Conservation (phyloP, 139 green algal species). For the Raphidocelis subcapitata region DNA sequence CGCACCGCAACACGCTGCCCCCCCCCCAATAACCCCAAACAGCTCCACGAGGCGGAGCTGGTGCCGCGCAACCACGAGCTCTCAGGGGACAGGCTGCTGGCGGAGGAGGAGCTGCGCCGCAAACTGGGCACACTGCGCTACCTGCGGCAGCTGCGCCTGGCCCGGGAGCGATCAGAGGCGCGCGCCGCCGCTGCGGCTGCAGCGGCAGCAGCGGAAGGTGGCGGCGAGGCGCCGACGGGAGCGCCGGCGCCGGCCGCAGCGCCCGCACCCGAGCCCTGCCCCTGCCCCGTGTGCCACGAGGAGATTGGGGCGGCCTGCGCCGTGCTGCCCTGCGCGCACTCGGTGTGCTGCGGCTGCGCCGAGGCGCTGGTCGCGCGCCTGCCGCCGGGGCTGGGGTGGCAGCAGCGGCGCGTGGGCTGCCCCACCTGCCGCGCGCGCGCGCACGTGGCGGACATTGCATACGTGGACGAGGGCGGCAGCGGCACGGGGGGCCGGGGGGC, state of each 20-base stretch:
- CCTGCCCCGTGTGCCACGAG: slow-evolving; percentile 79
- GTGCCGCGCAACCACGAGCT: slow-evolving; percentile 52
- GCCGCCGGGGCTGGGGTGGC: neutral
- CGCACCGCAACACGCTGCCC: too few relatives aligned
- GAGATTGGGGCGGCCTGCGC: slow-evolving; percentile 38
- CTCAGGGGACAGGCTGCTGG: slow-evolving; percentile 50
- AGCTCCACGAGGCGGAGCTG: slow-evolving; percentile 35
- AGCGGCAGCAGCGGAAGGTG: neutral
- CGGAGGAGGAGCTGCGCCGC: slow-evolving; percentile 57
- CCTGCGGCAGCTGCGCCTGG: slow-evolving; percentile 38
- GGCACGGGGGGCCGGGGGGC: neutral
- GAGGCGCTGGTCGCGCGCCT: slow-evolving; percentile 48
- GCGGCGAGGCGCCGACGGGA: neutral
- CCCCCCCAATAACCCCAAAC: too few relatives aligned
- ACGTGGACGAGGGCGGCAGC: slow-evolving; percentile 31
- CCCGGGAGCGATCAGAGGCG: slow-evolving; percentile 8
- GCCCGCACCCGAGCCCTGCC: slow-evolving; percentile 43
- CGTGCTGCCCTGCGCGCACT: slow-evolving; percentile 78
- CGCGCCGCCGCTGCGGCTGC: slow-evolving; percentile 5
- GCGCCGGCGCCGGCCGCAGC: neutral
- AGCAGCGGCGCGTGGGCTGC: slow-evolving; percentile 50
- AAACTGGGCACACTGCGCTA: slow-evolving; percentile 76
- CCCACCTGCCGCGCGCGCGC: slow-evolving; percentile 63
- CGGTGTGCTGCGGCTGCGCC: slow-evolving; percentile 64
- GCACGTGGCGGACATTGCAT: slow-evolving; percentile 56